Evolutionary conservation across 78 protist genomes (phyloP).

Genomic region (Chrysochromulina parva): DNA sequence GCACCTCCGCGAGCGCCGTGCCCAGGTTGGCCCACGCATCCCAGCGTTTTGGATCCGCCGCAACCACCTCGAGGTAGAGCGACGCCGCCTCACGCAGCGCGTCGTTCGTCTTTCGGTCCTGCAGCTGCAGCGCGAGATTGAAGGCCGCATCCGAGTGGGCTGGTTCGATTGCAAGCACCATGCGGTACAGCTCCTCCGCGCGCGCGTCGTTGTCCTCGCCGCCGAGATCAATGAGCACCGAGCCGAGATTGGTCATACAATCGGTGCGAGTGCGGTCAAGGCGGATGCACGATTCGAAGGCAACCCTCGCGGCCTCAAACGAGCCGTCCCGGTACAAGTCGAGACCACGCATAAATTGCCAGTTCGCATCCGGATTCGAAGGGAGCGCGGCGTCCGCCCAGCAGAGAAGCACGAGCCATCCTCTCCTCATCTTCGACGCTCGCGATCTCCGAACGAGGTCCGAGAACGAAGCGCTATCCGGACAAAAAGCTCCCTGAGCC

Average conservation of each 20-base stretch:
- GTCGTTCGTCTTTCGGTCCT: not conserved
- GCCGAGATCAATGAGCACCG: not conserved
- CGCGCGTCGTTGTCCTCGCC: too few relatives aligned
- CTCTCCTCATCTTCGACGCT: too few relatives aligned
- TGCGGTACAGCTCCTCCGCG: conserved; percentile 19
- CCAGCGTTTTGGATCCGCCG: not conserved
- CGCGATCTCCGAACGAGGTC: too few relatives aligned
- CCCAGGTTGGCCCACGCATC: conserved; percentile 26
- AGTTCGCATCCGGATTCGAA: too few relatives aligned
- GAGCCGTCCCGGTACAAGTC: too few relatives aligned
- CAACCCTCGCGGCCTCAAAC: too few relatives aligned
- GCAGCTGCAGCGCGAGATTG: conserved; percentile 11
- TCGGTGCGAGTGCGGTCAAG: not conserved
- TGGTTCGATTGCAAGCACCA: not conserved
- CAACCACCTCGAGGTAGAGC: not conserved
- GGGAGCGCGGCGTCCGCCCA: too few relatives aligned
- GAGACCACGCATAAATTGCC: too few relatives aligned
- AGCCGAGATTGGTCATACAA: not conserved
- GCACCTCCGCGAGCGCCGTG: not conserved
- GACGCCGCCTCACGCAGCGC: not conserved
- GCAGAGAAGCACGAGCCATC: too few relatives aligned
- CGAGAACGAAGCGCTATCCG: too few relatives aligned
- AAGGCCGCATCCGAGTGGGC: not conserved
- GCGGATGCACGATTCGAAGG: too few relatives aligned
- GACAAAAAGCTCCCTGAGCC: too few relatives aligned